Percentiles rank a stretch among this genome's conserved stretches.
Evolutionary conservation across 805 yeast genomes (phyloP).

Genomic region (Candida fluviatilis): DNA sequence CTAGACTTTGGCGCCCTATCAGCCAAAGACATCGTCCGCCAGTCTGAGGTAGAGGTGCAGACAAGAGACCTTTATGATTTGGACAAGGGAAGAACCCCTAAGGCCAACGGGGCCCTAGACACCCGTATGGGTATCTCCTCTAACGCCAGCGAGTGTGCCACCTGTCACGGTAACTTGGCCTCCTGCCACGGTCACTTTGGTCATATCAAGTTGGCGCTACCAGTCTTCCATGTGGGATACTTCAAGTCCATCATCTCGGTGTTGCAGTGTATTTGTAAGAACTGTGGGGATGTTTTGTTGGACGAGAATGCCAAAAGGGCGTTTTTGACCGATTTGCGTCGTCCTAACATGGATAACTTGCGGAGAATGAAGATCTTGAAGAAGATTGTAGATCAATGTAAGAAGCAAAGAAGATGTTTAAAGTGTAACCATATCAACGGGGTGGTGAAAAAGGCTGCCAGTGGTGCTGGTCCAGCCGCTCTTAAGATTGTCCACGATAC

Average conservation of each 20-base stretch:
- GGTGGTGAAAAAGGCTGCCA: constrained; percentile 93
- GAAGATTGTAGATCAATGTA: constrained; percentile 84
- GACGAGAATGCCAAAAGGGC: constrained; percentile 68
- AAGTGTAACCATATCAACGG: constrained; percentile 89
- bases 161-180: constrained; percentile 89
- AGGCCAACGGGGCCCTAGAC: constrained; percentile 83
- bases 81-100: constrained; percentile 84
- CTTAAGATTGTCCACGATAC: constrained; percentile 93
- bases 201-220: constrained; percentile 85
- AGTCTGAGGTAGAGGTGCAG: constrained; percentile 89
- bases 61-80: constrained; percentile 90
- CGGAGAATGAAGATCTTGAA: constrained; percentile 87
- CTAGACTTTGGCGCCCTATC: constrained; percentile 91
- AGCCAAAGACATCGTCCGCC: constrained; percentile 85
- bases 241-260: constrained; percentile 88
- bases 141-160: constrained; percentile 77
- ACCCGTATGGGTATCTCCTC: constrained; percentile 91
- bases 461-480: constrained; percentile 90
- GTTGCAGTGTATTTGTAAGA: constrained; percentile 86
- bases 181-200: constrained; percentile 99
- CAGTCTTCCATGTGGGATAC: constrained; percentile 97
- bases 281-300: constrained; percentile 73
- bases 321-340: constrained; percentile 72
- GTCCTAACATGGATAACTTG: constrained; percentile 86
- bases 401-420: constrained; percentile 88